phyloP scores from a whole-genome alignment of 106 monocot species.

The Allium fistulosum region DNA sequence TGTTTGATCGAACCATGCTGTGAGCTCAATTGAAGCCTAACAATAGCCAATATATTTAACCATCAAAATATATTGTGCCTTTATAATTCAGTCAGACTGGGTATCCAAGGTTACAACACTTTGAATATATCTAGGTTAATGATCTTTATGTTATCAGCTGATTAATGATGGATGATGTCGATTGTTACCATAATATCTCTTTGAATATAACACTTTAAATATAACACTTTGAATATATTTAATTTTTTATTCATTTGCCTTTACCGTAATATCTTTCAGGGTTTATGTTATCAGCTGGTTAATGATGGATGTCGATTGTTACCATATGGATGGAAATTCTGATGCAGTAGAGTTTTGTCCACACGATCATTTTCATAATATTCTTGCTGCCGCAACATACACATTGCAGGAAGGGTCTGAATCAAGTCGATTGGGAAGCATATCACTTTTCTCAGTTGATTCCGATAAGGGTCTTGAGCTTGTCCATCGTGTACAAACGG shows the following conservation, averaged over 20 bases:
- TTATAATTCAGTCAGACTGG: no score
- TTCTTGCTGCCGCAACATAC: slow-evolving; percentile 60
- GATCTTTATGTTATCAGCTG: background rate
- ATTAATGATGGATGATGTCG: slow-evolving; percentile 51
- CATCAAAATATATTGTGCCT: no score
- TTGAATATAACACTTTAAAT: no score
- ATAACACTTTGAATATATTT: no score
- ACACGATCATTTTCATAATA: slow-evolving; percentile 21
- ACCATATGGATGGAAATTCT: slow-evolving; percentile 61
- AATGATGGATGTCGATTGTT: slow-evolving; percentile 43
- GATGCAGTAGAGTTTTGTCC: slow-evolving; percentile 87
- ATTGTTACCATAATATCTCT: background rate
- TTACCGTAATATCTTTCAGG: no score
- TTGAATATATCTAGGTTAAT: no score
- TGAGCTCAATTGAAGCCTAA: no score
- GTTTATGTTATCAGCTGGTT: background rate
- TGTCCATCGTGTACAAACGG: slow-evolving; percentile 26
- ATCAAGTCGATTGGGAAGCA: slow-evolving; percentile 38
- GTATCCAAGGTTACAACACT: no score
- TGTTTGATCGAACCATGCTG: no score
- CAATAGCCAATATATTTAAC: no score
- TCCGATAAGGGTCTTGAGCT: slow-evolving; percentile 20
- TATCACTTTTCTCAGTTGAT: slow-evolving; percentile 46
- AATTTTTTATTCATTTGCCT: no score
- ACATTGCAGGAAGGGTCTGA: slow-evolving; percentile 38